These are phyloP conservation scores for Petunia axillaris DNA, from an alignment of 257 asterid species.

Conservation along the genomic window DNA sequence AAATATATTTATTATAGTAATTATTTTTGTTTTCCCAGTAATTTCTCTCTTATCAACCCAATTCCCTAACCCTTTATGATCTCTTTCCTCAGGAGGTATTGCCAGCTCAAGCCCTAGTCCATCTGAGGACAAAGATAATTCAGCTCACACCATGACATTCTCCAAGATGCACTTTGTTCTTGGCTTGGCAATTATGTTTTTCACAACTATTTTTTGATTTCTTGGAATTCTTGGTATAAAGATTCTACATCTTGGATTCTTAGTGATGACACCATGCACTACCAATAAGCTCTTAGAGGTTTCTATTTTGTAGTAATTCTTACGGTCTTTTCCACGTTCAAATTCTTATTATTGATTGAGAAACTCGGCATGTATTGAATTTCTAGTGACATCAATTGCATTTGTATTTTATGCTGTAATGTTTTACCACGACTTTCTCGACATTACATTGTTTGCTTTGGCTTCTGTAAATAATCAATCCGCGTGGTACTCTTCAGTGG, in stretches of 20 bases:
- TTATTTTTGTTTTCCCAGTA: neutral
- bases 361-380: neutral
- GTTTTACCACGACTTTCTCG: neutral
- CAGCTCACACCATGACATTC: slow-evolving; percentile 7
- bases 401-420: neutral
- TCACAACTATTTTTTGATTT: slow-evolving; percentile 24
- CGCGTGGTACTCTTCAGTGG: no score
- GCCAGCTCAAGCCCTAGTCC: slow-evolving; percentile 29
- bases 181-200: slow-evolving; percentile 30
- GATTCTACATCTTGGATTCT: neutral
- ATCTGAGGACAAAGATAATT: neutral
- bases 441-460: neutral
- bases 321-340: neutral
- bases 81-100: slow-evolving; percentile 24
- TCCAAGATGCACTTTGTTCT: slow-evolving; percentile 28
- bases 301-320: neutral
- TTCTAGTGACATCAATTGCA: neutral
- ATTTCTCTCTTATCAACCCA: neutral
- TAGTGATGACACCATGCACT: neutral
- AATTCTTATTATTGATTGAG: neutral
- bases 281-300: neutral
- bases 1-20: neutral
- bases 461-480: no score
- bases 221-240: neutral
- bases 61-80: neutral